These are phyloP conservation scores for Starmera quercuum DNA, from an alignment of 805 yeast genomes.

Conservation along the genomic window DNA sequence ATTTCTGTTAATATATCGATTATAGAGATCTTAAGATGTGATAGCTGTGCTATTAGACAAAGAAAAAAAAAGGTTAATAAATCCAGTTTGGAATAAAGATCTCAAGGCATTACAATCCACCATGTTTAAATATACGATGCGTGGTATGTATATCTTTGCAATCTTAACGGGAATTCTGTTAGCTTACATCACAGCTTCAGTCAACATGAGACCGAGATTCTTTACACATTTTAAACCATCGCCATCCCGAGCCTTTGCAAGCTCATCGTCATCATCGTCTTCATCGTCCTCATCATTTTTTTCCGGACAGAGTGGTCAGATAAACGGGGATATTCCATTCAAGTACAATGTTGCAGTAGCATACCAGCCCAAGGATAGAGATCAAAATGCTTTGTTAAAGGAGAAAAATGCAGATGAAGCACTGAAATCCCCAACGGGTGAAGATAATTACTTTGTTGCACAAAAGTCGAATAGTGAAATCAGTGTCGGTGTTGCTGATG, in stretches of 20 bases:
- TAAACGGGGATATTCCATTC: constrained; percentile 20
- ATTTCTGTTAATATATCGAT: too few species aligned
- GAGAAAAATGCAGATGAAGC: constrained; percentile 17
- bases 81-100: too few species aligned
- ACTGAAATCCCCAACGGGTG: constrained; percentile 61
- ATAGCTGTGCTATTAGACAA: too few species aligned
- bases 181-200: neutral
- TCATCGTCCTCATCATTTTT: constrained; percentile 3
- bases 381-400: constrained; percentile 35
- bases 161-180: neutral
- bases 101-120: neutral
- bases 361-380: constrained; percentile 67
- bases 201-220: too few species aligned
- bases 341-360: constrained; percentile 59
- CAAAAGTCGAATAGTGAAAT: constrained; percentile 23
- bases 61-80: too few species aligned
- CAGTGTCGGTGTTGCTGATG: constrained; percentile 85
- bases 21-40: too few species aligned
- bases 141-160: neutral
- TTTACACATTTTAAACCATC: neutral
- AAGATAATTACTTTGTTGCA: constrained; percentile 62
- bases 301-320: too few species aligned
- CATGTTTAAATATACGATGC: neutral
- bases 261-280: neutral
- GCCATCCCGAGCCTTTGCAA: neutral